phyloP scores from a whole-genome alignment of 192 early-diverging fungal genomes.

The Gaertneriomyces semiglobifer region DNA sequence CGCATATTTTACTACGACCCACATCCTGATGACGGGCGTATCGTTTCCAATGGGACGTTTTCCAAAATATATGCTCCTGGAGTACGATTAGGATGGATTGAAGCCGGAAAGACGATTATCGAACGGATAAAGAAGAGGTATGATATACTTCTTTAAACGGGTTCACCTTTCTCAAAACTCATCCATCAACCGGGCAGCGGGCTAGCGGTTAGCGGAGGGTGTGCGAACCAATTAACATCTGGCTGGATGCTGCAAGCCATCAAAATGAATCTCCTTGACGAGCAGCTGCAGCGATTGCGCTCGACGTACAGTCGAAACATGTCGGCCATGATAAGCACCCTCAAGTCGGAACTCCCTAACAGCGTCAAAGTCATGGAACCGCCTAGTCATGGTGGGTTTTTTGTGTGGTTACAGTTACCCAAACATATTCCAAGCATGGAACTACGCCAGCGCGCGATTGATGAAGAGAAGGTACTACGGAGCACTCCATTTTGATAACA shows the following conservation, averaged over 20 bases:
- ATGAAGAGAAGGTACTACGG: no score
- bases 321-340: slow-evolving; percentile 15
- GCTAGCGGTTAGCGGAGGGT: not conserved
- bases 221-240: no score
- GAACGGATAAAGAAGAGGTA: not conserved
- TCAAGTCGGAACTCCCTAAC: slow-evolving; percentile 25
- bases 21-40: slow-evolving; percentile 23
- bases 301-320: slow-evolving; percentile 18
- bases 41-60: slow-evolving; percentile 50
- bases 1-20: slow-evolving; percentile 27
- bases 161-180: slow-evolving; percentile 3
- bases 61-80: slow-evolving; percentile 45
- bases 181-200: not conserved
- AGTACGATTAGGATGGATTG: slow-evolving; percentile 46
- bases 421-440: slow-evolving; percentile 6
- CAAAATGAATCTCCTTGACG: no score
- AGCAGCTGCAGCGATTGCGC: not conserved
- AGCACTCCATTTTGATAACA: no score
- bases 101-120: slow-evolving; percentile 32
- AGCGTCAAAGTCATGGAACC: slow-evolving; percentile 4
- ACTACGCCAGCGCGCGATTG: not conserved
- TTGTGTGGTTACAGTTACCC: slow-evolving; percentile 40
- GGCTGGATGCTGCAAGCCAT: no score
- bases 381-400: slow-evolving; percentile 36
- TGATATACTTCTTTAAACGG: slow-evolving; percentile 17